phyloP scores from a whole-genome alignment of 352 stramenopile species.

The Albugo candida region DNA sequence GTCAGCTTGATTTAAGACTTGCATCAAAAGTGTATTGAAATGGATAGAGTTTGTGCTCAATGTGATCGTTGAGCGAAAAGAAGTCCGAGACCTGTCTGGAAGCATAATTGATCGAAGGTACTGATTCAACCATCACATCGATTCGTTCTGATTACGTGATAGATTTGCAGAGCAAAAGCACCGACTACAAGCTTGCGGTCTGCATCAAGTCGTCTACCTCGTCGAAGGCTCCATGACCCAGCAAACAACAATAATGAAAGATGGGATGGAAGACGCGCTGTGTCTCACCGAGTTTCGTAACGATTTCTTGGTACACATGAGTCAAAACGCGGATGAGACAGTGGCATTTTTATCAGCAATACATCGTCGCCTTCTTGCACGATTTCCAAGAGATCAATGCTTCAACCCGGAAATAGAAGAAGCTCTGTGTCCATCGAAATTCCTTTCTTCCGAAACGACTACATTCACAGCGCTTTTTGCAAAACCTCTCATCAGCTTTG shows the following conservation, averaged over 20 bases:
- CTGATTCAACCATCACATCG: neutral
- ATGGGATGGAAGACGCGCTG: conserved; percentile 43
- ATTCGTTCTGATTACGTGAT: neutral
- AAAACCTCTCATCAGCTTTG: conserved; percentile 21
- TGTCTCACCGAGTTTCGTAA: conserved; percentile 63
- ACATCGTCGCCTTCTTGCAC: conserved; percentile 33
- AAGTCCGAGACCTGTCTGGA: conserved; percentile 51
- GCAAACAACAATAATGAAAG: conserved; percentile 28
- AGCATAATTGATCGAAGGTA: conserved; percentile 62
- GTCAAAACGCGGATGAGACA: conserved; percentile 54
- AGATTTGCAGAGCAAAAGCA: conserved; percentile 65
- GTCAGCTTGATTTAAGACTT: neutral
- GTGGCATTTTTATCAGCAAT: conserved; percentile 49
- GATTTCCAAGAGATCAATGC: conserved; percentile 20
- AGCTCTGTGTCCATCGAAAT: neutral
- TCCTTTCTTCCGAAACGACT: neutral
- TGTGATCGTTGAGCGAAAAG: conserved; percentile 69
- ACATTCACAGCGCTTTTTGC: conserved; percentile 16
- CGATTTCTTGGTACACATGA: conserved; percentile 69
- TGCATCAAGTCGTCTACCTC: conserved; percentile 69
- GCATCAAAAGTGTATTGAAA: neutral
- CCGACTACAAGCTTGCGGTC: conserved; percentile 31
- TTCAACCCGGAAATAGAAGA: conserved; percentile 15
- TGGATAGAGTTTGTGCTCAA: conserved; percentile 53
- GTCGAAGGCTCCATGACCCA: conserved; percentile 62